A percentile compares a stretch with the other conserved stretches of the same genome.
phyloP scores from a whole-genome alignment of 2,329 filamentous ascomycete species.

The Aureobasidium sp. region DNA sequence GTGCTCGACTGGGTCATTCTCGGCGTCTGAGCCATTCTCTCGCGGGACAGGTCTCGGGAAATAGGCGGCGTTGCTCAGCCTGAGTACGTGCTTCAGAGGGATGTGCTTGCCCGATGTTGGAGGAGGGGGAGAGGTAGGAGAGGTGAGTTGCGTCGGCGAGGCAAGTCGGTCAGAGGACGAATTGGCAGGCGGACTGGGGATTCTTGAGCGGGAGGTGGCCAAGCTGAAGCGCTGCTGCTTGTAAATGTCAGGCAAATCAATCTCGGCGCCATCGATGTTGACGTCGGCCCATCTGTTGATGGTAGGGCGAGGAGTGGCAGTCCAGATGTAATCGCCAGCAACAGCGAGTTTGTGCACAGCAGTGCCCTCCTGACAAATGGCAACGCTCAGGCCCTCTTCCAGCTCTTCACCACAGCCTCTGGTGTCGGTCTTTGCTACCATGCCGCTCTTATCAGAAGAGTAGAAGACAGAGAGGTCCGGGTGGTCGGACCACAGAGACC shows the following conservation, averaged over 20 bases:
- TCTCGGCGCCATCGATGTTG: conserved; percentile 64
- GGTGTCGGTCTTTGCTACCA: conserved; percentile 95
- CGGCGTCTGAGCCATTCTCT: conserved; percentile 52
- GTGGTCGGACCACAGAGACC: conserved; percentile 87
- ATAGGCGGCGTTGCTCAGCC: conserved; percentile 74
- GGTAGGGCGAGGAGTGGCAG: conserved; percentile 79
- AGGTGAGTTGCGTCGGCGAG: conserved; percentile 15
- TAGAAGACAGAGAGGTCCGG: conserved; percentile 86
- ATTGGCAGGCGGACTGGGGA: conserved; percentile 29
- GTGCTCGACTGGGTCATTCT: conserved; percentile 23
- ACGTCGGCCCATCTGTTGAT: conserved; percentile 89
- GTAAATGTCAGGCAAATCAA: conserved; percentile 50
- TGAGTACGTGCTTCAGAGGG: conserved; percentile 67
- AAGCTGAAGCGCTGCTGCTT: conserved; percentile 45
- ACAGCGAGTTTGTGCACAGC: conserved; percentile 60
- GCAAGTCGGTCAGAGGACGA: conserved; percentile 2
- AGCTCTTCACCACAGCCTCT: conserved; percentile 61
- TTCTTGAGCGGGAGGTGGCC: conserved; percentile 36
- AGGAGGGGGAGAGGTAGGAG: conserved; percentile 29
- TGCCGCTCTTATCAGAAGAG: conserved; percentile 82
- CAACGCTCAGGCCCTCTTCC: conserved; percentile 83
- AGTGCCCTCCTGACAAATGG: conserved; percentile 87
- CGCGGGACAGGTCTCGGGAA: conserved; percentile 50
- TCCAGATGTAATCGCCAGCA: conserved; percentile 76
- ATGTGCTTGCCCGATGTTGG: conserved; percentile 51